phyloP scores from a whole-genome alignment of 2,329 filamentous ascomycete species.

The Lachnellula occidentalis region DNA sequence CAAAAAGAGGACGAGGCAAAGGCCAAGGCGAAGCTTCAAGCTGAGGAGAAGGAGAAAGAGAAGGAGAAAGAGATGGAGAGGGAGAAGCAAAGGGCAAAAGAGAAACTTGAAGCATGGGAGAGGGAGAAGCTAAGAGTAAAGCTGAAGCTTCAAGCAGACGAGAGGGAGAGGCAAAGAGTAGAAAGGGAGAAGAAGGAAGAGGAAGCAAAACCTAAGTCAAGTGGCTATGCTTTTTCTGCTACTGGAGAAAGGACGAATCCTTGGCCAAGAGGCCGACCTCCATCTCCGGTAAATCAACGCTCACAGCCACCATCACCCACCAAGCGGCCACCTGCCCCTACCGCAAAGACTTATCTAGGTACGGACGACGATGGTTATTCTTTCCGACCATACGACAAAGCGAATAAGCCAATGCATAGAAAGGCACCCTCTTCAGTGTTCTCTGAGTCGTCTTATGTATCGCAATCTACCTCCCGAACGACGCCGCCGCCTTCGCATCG shows the following conservation, averaged over 20 bases:
- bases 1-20: conserved; percentile 33
- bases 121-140: conserved; percentile 3
- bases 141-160: conserved; percentile 13
- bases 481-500: conserved; percentile 76
- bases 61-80: conserved; percentile 16
- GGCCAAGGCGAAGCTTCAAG: conserved; percentile 23
- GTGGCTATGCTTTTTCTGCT: conserved; percentile 56
- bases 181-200: conserved; percentile 17
- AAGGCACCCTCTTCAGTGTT: conserved; percentile 65
- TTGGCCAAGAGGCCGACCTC: conserved; percentile 59
- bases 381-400: conserved; percentile 71
- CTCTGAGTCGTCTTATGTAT: conserved; percentile 85
- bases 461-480: conserved; percentile 76
- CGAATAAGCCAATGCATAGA: conserved; percentile 50
- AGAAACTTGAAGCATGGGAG: conserved; percentile 38
- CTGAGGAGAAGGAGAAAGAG: conserved; percentile 27
- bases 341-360: conserved; percentile 53
- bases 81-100: conserved; percentile 29
- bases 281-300: conserved; percentile 29
- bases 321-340: conserved; percentile 41
- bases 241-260: conserved; percentile 65
- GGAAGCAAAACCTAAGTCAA: conserved; percentile 26
- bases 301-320: conserved; percentile 33
- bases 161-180: conserved; percentile 11
- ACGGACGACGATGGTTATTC: conserved; percentile 62